phyloP scores from a whole-genome alignment of 2,329 filamentous ascomycete genomes.

The Lecanoromycetidae sp. region DNA sequence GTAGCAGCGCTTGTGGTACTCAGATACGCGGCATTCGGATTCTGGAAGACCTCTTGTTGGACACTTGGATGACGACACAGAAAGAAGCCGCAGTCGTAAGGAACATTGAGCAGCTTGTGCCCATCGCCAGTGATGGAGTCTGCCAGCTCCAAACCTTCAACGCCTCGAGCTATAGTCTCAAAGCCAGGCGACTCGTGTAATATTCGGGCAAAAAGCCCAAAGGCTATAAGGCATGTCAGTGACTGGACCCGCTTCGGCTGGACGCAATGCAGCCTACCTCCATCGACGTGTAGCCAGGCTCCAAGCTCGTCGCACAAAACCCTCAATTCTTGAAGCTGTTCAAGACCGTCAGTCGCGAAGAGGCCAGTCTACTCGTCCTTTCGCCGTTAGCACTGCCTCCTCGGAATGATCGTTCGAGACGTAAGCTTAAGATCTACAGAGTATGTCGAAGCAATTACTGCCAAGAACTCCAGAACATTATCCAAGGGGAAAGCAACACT shows the following conservation, averaged over 20 bases:
- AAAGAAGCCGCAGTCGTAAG: conserved; percentile 89
- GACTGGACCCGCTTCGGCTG: too few species aligned
- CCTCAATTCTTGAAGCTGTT: conserved; percentile 52
- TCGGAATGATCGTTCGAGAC: too few species aligned
- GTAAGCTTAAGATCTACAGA: too few species aligned
- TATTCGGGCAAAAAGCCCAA: conserved; percentile 67
- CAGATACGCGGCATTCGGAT: conserved; percentile 78
- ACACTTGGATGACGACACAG: conserved; percentile 53
- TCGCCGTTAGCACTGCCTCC: too few species aligned
- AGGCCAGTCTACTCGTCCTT: too few species aligned
- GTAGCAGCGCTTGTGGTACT: conserved; percentile 26
- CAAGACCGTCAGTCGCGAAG: conserved; percentile 51
- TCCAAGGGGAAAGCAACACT: too few species aligned
- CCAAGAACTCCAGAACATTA: too few species aligned
- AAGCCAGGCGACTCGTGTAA: conserved; percentile 50
- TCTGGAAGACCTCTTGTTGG: conserved; percentile 58
- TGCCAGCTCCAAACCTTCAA: conserved; percentile 61
- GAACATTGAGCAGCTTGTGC: conserved; percentile 89
- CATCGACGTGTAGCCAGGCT: conserved; percentile 85
- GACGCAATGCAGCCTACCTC: conserved; percentile 36
- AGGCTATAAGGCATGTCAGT: conserved; percentile 42
- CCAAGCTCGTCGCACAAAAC: conserved; percentile 57
- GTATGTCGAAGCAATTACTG: too few species aligned
- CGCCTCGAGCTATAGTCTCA: conserved; percentile 34
- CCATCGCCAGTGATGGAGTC: conserved; percentile 80